phyloP scores from a whole-genome alignment of 2,329 filamentous ascomycete genomes.

The Trichoderma simmonsii region DNA sequence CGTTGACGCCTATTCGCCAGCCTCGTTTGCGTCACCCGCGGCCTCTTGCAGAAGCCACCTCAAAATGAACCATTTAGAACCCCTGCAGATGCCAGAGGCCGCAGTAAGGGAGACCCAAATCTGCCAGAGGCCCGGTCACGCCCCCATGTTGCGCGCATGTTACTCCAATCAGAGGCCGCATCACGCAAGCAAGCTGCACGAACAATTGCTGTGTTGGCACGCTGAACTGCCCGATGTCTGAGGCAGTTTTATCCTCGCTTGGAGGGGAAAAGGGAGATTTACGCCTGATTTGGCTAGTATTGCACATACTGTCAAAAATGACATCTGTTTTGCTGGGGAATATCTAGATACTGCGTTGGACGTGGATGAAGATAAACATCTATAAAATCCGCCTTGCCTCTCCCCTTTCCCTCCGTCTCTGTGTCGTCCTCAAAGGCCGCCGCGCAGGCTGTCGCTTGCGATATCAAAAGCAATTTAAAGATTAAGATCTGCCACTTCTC shows the following conservation, averaged over 20 bases:
- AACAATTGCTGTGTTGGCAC: not conserved
- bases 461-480: not conserved
- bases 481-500: not conserved
- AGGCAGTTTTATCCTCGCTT: not conserved
- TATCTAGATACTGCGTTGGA: no score
- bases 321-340: not conserved
- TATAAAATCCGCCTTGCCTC: not conserved
- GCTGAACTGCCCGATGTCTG: not conserved
- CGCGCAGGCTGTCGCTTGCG: not conserved
- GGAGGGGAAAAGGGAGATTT: not conserved
- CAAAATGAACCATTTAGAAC: not conserved
- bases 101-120: not conserved
- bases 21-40: not conserved
- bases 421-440: not conserved
- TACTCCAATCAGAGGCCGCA: conserved; percentile 2
- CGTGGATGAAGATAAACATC: not conserved
- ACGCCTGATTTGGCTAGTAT: not conserved
- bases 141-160: not conserved
- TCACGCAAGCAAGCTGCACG: not conserved
- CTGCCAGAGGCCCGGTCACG: not conserved
- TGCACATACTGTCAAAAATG: not conserved
- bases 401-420: not conserved
- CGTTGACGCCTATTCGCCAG: not conserved
- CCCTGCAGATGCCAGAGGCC: not conserved
- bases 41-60: not conserved